Base-by-base conservation (phyloP, 2,329 filamentous ascomycete genomes). In the Colletotrichum sp. region DNA sequence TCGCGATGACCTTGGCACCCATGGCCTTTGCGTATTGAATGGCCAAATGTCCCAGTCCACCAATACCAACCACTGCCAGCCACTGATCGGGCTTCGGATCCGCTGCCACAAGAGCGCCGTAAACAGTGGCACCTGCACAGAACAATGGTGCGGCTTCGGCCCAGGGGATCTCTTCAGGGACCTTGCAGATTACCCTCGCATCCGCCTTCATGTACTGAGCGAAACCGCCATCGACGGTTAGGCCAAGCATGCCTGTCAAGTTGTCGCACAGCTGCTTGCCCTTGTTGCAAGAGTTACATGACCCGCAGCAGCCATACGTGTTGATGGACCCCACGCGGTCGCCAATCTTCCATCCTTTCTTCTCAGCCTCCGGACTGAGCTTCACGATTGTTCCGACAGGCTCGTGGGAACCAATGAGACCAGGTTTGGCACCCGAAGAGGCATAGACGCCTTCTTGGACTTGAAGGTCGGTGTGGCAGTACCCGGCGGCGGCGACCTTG, bases 321-420 rank as follows among this genome's bases (percentile, higher is more conserved):
- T 76, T 78, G 32, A 80, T 75, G 67, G 78, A 80, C 18, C 81
- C 91, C 36, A 94, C 86, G 64, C 87, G 85, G 80, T 94, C 92
- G 18, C 92, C 92, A 73, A 89, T 87, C 77, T 89, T 64, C 21
- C 77, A 76, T 13, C 78, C 78, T 24, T 71, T 66, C 49, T 62
- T 69, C 44, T 57, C 64, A 6, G 75, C 78, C 52, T 79, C 86
- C 16, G 87, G 86, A 2, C 92, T 92, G 52, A 89, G 83, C 79
- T 92, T 89, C 39, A 90, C 87, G 18, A 94, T 88, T 64, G 88
- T 86, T 7, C 93, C 93, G 2, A 91, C 92, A 78, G 93, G 93
- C 80, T 94, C 93, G 80, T 94, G 93, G 3, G 73, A 77, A 69
- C 92, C 90, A n/a, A 82, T 77, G 6, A 77, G 68, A 2, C 72